Base-by-base conservation (phyloP, 352 stramenopile species). In the Phytophthora ohioensis region DNA sequence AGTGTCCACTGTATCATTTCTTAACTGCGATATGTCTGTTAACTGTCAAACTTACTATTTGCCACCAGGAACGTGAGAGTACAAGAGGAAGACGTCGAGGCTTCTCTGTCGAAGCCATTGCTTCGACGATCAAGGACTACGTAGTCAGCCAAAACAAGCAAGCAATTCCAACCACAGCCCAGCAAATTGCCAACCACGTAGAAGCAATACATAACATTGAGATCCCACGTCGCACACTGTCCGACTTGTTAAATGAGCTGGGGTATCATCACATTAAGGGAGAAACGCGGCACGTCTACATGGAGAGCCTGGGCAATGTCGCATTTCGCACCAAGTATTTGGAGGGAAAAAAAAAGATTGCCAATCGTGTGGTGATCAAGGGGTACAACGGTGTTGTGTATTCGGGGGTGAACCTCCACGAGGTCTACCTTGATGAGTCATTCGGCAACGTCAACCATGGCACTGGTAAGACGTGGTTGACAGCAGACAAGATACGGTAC, bases 361-460 rank as follows among this genome's bases (percentile, higher is more conserved):
- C 11, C 21, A 27, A 32, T 6, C 43, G 43, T 51, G 43, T 51
- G 8, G 3, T n/a, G 5, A 2, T 9, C n/a, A 1, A 4, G 36
- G 17, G 17, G 17, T 21, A 21, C 17, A 21, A 21, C 0, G 17
- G 17, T 21, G 17, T 21, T 21, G 17, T 21, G 17, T 21, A 21
- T 21, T 21, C 17, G 17, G 17, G 17, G 9, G 15, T 34, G 0
- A 17, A 46, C 34, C 41, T 31, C 1, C 51, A 51, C 1, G 58
- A 79, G 8, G 63, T 69, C 1, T 76, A 64, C 32, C 48, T 73
- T 3, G 63, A 79, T 43, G 67, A 79, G 17, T 69, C 62, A 7
- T 76, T 64, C 30, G 64, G 62, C 35, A 79, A 79, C 36, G 53
- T 69, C 35, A 70, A 73, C 51, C 58, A 73, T 43, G 66, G 68